A percentile compares a stretch with the other conserved stretches of the same genome.
phyloP scores from a whole-genome alignment of 768 basidiomycete species.

The Russula foetens region DNA sequence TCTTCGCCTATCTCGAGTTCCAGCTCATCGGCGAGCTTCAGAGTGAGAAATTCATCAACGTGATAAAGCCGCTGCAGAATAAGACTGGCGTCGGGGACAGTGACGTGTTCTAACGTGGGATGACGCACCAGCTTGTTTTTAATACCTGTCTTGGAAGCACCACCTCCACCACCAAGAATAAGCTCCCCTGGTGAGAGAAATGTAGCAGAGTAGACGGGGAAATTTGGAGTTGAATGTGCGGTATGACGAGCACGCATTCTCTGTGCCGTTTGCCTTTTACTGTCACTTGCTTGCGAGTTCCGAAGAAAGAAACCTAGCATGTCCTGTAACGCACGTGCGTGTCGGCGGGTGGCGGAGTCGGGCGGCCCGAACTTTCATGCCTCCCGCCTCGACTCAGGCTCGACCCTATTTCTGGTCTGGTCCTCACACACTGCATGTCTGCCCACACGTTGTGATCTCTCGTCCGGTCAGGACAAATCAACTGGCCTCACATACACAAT shows the following conservation, averaged over 20 bases:
- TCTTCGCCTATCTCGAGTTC: constrained; percentile 80
- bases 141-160: constrained; percentile 78
- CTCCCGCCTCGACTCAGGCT: too few relatives aligned
- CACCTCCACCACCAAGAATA: constrained; percentile 86
- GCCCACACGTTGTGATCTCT: background rate
- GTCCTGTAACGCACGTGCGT: background rate
- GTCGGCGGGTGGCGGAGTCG: too few relatives aligned
- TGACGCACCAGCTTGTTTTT: constrained; percentile 84
- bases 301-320: background rate
- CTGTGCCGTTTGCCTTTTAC: background rate
- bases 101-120: background rate
- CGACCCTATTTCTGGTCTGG: too few relatives aligned
- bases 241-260: constrained; percentile 77
- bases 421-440: background rate
- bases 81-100: background rate
- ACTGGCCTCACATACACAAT: background rate
- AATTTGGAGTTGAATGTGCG: constrained; percentile 64
- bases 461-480: background rate
- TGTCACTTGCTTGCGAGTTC: background rate
- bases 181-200: constrained; percentile 68
- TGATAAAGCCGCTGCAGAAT: constrained; percentile 58
- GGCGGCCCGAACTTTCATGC: too few relatives aligned
- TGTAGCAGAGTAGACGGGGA: constrained; percentile 83
- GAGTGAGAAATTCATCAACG: constrained; percentile 41
- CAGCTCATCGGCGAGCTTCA: constrained; percentile 57